These are phyloP conservation scores for Thraustochytrium aureum DNA, from an alignment of 352 stramenopile genomes.

Conservation along the genomic window DNA sequence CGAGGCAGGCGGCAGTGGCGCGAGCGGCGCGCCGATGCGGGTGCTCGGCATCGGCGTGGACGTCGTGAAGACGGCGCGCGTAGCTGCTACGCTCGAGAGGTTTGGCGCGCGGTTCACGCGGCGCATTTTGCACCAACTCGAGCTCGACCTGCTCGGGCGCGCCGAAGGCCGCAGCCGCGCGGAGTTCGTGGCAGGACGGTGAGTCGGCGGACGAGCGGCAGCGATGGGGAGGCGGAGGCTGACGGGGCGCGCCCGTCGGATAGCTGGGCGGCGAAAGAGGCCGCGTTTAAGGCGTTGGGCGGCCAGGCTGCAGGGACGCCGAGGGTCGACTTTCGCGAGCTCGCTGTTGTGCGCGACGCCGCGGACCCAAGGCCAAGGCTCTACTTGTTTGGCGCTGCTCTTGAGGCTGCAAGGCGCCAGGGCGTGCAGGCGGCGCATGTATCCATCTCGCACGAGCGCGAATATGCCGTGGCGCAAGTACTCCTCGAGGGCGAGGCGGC, in stretches of 20 bases:
- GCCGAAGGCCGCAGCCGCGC: background rate
- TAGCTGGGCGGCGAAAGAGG: conserved; percentile 45
- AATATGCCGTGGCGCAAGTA: conserved; percentile 45
- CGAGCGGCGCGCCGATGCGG: conserved; percentile 9
- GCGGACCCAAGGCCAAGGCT: background rate
- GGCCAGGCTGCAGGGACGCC: background rate
- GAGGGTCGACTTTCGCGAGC: conserved; percentile 1
- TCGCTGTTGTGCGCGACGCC: background rate
- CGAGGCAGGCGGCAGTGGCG: background rate
- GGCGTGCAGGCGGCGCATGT: conserved; percentile 12
- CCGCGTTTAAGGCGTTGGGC: conserved; percentile 43
- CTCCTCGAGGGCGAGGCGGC: conserved; percentile 3
- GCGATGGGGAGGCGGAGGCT: background rate
- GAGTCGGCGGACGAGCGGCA: background rate
- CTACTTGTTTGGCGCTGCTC: background rate
- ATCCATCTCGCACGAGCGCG: conserved; percentile 28
- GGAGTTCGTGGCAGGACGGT: conserved; percentile 19
- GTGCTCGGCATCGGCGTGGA: conserved; percentile 43
- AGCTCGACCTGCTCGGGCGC: background rate
- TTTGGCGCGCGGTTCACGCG: conserved; percentile 28
- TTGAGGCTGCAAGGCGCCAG: background rate
- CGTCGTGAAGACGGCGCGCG: conserved; percentile 7
- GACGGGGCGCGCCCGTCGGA: background rate
- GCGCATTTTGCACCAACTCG: conserved; percentile 6
- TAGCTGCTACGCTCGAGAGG: background rate